Percentiles rank a stretch among this genome's conserved stretches.
phyloP scores from a whole-genome alignment of 441 rosid genomes.

The Syzygium syzygioides region DNA sequence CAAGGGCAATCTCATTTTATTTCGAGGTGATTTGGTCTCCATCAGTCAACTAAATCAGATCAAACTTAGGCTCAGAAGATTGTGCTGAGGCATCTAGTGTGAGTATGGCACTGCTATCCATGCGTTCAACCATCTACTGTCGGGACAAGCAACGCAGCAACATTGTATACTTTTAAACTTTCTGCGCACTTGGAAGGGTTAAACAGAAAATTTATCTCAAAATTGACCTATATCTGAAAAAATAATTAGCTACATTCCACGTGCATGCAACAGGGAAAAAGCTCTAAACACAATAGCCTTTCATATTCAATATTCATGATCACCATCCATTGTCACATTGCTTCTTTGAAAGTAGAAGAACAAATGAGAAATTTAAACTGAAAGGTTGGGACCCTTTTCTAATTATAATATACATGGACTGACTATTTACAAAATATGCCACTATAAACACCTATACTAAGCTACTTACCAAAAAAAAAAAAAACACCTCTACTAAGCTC shows the following conservation, averaged over 20 bases:
- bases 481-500: not conserved
- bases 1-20: not conserved
- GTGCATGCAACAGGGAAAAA: not conserved
- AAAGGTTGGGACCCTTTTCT: not conserved
- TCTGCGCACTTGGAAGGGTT: not conserved
- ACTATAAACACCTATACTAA: not conserved
- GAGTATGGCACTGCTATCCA: not conserved
- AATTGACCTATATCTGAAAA: not conserved
- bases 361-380: not conserved
- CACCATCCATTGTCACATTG: not conserved
- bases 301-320: not conserved
- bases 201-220: not conserved
- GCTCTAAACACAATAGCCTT: no score
- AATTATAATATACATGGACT: not conserved
- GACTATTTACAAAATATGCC: not conserved
- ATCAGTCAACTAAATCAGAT: not conserved
- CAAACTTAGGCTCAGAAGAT: not conserved
- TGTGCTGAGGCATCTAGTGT: not conserved
- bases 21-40: not conserved
- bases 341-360: not conserved
- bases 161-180: not conserved
- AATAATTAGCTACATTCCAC: not conserved
- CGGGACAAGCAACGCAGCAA: not conserved
- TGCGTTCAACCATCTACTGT: not conserved
- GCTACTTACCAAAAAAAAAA: no score